These are phyloP conservation scores for Rachicladosporium sp. DNA, from an alignment of 2,329 filamentous ascomycete genomes.

Conservation along the genomic window DNA sequence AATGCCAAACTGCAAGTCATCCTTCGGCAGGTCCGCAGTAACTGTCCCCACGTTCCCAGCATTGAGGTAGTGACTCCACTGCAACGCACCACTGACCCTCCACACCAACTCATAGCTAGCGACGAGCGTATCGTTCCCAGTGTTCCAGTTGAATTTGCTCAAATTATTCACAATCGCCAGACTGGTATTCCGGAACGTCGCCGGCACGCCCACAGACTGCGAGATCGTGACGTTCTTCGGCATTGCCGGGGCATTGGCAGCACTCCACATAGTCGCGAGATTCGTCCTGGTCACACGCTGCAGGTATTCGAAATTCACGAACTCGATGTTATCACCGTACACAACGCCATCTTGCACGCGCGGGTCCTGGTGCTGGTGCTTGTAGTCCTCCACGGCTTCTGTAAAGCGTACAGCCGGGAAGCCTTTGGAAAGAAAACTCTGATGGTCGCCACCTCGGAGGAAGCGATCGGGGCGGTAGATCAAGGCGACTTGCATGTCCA, in stretches of 20 bases:
- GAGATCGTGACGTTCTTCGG: constrained; percentile 38
- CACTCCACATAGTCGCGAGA: constrained; percentile 41
- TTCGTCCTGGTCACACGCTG: constrained; percentile 44
- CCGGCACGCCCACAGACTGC: constrained; percentile 15
- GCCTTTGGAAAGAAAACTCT: constrained; percentile 41
- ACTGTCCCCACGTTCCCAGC: constrained; percentile 37
- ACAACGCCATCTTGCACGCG: constrained; percentile 38
- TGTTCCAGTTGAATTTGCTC: constrained; percentile 38
- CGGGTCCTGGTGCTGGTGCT: constrained; percentile 46
- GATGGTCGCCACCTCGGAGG: constrained; percentile 45
- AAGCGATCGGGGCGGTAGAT: constrained; percentile 47
- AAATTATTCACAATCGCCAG: constrained; percentile 29
- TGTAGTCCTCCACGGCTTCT: constrained; percentile 45
- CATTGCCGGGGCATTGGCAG: constrained; percentile 40
- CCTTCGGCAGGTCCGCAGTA: constrained; percentile 41
- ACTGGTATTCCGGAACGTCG: constrained; percentile 12
- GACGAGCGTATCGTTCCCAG: constrained; percentile 28
- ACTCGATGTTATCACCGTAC: constrained; percentile 45
- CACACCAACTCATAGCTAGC: constrained; percentile 45
- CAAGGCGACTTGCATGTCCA: constrained; percentile 43
- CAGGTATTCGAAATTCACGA: constrained; percentile 45
- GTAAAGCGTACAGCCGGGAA: constrained; percentile 45
- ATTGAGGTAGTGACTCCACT: constrained; percentile 24
- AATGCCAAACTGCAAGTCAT: constrained; percentile 47
- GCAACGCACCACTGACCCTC: constrained; percentile 37